Evolutionary conservation across 495 filamentous ascomycete genomes (phyloP).

Genomic region (Opeltia flavorubescens): DNA sequence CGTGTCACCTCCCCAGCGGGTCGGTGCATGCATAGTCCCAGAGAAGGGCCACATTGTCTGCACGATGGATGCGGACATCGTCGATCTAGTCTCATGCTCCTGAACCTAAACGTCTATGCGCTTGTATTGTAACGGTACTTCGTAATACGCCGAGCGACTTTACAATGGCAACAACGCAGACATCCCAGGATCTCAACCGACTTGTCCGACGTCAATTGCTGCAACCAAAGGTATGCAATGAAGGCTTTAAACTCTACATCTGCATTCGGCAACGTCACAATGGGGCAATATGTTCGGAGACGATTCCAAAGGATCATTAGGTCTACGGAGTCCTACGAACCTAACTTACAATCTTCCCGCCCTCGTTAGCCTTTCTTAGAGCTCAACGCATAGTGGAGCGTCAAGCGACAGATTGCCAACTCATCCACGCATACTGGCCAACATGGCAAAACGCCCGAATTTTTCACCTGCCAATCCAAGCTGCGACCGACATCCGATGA

Average conservation of each 20-base stretch:
- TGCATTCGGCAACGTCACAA: neutral
- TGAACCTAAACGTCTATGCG: neutral
- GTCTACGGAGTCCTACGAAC: neutral
- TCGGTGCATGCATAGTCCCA: neutral
- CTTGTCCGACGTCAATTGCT: too few species aligned
- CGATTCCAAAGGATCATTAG: too few species aligned
- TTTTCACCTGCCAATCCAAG: slow-evolving; percentile 12
- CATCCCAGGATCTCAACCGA: too few species aligned
- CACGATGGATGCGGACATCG: neutral
- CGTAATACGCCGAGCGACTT: neutral
- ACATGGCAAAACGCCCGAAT: slow-evolving; percentile 21
- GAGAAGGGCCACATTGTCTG: neutral
- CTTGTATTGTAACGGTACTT: neutral
- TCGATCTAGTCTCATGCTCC: neutral
- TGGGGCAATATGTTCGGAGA: too few species aligned
- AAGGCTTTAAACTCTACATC: too few species aligned
- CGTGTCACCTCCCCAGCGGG: too few species aligned
- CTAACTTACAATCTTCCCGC: neutral
- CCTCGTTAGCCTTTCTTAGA: slow-evolving; percentile 20
- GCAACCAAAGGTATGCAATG: too few species aligned
- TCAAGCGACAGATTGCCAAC: slow-evolving; percentile 69
- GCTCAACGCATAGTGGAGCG: slow-evolving; percentile 43
- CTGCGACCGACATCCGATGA: neutral
- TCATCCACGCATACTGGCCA: slow-evolving; percentile 68
- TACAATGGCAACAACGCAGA: too few species aligned